Evolutionary conservation across 495 filamentous ascomycete genomes (phyloP).

Genomic region (Polyplosphaeria fusca): DNA sequence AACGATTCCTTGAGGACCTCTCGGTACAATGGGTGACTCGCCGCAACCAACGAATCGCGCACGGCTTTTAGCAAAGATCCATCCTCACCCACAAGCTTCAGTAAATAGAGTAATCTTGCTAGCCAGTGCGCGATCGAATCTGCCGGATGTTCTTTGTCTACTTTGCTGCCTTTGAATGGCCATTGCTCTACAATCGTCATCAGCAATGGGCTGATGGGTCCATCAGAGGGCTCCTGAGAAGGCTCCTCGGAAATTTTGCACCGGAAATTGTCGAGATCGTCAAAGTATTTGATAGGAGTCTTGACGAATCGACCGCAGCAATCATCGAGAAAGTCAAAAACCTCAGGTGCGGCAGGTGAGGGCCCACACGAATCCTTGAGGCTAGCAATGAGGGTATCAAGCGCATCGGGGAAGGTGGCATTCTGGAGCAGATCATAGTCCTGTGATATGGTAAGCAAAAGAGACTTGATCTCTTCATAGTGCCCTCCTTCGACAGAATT

Average conservation of each 20-base stretch:
- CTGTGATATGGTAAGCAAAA: slow-evolving; percentile 50
- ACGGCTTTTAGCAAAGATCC: slow-evolving; percentile 43
- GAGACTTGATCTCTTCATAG: slow-evolving; percentile 41
- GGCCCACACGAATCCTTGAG: slow-evolving; percentile 39
- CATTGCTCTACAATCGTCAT: slow-evolving; percentile 72
- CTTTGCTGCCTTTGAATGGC: slow-evolving; percentile 59
- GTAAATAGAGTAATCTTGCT: slow-evolving; percentile 46
- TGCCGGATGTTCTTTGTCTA: slow-evolving; percentile 37
- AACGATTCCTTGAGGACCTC: slow-evolving; percentile 19
- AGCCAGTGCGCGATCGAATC: slow-evolving; percentile 54
- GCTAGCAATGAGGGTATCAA: slow-evolving; percentile 54
- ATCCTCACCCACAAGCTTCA: slow-evolving; percentile 50
- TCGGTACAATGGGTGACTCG: slow-evolving; percentile 13
- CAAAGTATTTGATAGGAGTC: slow-evolving; percentile 69
- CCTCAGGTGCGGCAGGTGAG: slow-evolving; percentile 21
- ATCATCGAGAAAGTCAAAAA: slow-evolving; percentile 73
- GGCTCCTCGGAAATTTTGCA: neutral
- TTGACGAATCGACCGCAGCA: slow-evolving; percentile 67
- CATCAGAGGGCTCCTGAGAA: neutral
- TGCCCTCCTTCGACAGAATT: slow-evolving; percentile 45
- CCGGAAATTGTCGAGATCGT: slow-evolving; percentile 37
- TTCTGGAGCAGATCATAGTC: slow-evolving; percentile 52
- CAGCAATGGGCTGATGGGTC: slow-evolving; percentile 53
- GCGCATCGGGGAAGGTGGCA: slow-evolving; percentile 42
- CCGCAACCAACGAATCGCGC: slow-evolving; percentile 42